Base-by-base conservation (phyloP, 2,329 filamentous ascomycete genomes). In the Alternaria tenuissima region DNA sequence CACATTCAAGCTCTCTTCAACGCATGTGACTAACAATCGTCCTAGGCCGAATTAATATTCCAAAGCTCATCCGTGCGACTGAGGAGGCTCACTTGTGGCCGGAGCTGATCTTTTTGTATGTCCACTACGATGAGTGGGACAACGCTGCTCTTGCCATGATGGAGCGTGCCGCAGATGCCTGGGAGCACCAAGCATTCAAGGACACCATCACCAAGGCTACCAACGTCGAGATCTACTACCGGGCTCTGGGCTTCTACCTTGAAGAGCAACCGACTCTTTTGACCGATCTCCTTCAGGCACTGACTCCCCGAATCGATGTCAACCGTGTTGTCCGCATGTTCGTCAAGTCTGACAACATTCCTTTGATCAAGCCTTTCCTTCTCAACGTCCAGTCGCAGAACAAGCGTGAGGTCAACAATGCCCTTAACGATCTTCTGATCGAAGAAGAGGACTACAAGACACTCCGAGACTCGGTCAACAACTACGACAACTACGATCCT, bases 381-480 rank as follows among this genome's bases (percentile, higher is more conserved):
- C 88, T 99, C 60, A 97, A 93, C 71, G 96, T 99, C 26, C 95
- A 99, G 81, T 82, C 88, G 14, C 95, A 99, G 82, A 99, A 99
- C 86, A 99, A 99, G 89, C 92, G 93, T 68, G 92, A 92, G 52
- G 95, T 99, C 75, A 99, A 99, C 81, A 93, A 96, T 75, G 95
- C 95, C 26, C 97, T 99, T 81, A 97, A 99, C 77, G 95, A 99
- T 77, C 83, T 99, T 47, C 84, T 99, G 71, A 99, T 99, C 62
- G 95, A 99, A 80, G 95, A 99, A 80, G 96, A 99, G 78, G 96
- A 99, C 78, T 94, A 99, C 87, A 98, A 99, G 89, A 97, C 94
- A 16, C 86, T 99, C 28, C 91, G 93, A 54, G 95, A 99, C 81
- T 99, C 95, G 2, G 94, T 97, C 11, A 93, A 97, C 82, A 97